Conservation (phyloP, 2,329 filamentous ascomycete genomes). For the Phialemoniopsis sp. region DNA sequence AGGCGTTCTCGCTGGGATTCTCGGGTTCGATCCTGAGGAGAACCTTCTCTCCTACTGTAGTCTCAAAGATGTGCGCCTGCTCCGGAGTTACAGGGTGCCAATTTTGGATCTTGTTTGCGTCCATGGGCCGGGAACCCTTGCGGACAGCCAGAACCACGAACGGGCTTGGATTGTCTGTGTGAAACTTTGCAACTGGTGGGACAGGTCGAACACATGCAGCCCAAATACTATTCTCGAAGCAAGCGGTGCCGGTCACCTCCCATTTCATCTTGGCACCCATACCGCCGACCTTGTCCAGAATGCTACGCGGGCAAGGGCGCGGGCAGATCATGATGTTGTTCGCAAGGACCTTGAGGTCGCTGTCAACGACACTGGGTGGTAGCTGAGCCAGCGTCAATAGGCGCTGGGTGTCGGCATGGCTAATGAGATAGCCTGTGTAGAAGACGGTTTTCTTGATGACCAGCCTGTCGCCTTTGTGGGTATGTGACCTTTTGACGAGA, state of each 20-base stretch:
- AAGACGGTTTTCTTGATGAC: constrained; percentile 83
- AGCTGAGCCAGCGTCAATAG: constrained; percentile 67
- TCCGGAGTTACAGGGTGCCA: constrained; percentile 76
- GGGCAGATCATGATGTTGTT: constrained; percentile 91
- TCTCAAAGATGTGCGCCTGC: constrained; percentile 73
- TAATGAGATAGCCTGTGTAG: constrained; percentile 89
- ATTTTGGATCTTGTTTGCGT: constrained; percentile 75
- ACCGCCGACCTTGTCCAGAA: constrained; percentile 81
- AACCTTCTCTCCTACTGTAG: constrained; percentile 81
- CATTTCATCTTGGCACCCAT: constrained; percentile 80
- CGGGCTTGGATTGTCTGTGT: constrained; percentile 76
- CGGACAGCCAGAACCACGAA: constrained; percentile 79
- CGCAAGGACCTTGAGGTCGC: constrained; percentile 75
- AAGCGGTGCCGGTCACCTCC: constrained; percentile 74
- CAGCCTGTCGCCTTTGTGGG: constrained; percentile 39
- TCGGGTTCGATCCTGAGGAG: constrained; percentile 78
- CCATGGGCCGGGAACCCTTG: constrained; percentile 70
- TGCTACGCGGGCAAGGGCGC: constrained; percentile 64
- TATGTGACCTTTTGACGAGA: constrained; percentile 33
- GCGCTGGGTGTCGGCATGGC: constrained; percentile 64
- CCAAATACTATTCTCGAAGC: constrained; percentile 80
- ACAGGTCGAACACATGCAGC: constrained; percentile 76
- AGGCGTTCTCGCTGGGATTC: constrained; percentile 54
- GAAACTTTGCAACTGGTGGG: constrained; percentile 53
- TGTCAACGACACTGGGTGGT: constrained; percentile 52